Evolutionary conservation across 2,329 filamentous ascomycete genomes (phyloP).

Genomic region (Geosmithia putterillii): DNA sequence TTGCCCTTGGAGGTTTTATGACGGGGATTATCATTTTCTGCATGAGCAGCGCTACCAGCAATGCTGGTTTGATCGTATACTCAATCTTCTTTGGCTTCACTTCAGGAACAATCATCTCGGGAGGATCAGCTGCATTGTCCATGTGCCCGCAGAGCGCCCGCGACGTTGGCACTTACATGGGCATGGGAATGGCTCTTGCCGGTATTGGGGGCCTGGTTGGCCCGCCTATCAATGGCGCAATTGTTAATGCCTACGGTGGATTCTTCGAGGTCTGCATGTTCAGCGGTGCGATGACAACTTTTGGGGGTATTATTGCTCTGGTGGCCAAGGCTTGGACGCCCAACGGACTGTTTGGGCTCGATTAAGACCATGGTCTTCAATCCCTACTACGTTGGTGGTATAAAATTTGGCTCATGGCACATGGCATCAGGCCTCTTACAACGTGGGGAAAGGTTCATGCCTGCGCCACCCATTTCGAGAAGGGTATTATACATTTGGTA

Average conservation of each 20-base stretch:
- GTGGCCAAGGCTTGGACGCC: slow-evolving; percentile 4
- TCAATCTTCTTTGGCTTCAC: background rate
- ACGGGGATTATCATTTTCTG: slow-evolving; percentile 3
- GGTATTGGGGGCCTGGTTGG: slow-evolving; percentile 29
- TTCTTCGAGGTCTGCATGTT: slow-evolving; percentile 6
- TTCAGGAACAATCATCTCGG: background rate
- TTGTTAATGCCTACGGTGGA: slow-evolving; percentile 19
- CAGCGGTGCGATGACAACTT: slow-evolving; percentile 6
- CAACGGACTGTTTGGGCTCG: slow-evolving; percentile 4
- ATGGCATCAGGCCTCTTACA: no score
- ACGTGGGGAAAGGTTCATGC: no score
- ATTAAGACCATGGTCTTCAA: no score
- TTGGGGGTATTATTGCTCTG: slow-evolving; percentile 6
- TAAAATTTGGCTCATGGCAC: no score
- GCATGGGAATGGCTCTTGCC: slow-evolving; percentile 25
- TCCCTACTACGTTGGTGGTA: no score
- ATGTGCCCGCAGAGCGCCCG: slow-evolving; percentile 12
- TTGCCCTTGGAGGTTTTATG: slow-evolving; percentile 11
- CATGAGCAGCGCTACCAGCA: background rate
- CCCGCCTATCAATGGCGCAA: slow-evolving; percentile 9
- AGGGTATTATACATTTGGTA: no score
- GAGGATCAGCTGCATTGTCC: no score
- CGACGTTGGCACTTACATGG: slow-evolving; percentile 42
- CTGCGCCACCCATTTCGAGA: no score
- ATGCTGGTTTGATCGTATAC: background rate